Evolutionary conservation across 768 basidiomycete species (phyloP).

Genomic region (Xerocomus spinulosus): DNA sequence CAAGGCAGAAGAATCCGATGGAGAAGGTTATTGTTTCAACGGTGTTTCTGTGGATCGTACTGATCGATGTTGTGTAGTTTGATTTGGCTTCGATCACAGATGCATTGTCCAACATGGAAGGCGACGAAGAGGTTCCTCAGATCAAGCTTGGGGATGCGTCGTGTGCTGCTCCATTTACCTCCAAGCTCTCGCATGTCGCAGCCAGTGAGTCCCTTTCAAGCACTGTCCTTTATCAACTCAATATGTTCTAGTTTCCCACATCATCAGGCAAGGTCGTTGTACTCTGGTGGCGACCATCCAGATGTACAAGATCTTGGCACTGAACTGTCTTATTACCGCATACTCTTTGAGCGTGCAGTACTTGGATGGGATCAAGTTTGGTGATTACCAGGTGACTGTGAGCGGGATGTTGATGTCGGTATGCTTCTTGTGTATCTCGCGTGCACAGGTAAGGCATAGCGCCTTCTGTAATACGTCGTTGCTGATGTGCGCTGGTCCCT

Average conservation of each 20-base stretch:
- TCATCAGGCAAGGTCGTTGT: conserved; percentile 97
- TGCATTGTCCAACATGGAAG: conserved; percentile 88
- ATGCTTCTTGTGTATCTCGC: conserved; percentile 96
- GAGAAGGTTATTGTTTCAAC: conserved; percentile 60
- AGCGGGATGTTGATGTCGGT: conserved; percentile 93
- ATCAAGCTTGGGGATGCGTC: conserved; percentile 99
- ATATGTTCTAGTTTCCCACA: conserved; percentile 73
- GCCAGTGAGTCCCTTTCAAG: conserved; percentile 61
- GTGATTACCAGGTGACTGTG: conserved; percentile 97
- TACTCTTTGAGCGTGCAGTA: conserved; percentile 97
- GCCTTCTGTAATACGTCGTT: not conserved
- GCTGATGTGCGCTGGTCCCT: conserved; percentile 15
- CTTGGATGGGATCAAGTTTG: conserved; percentile 98
- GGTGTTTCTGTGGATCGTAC: not conserved
- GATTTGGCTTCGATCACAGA: conserved; percentile 76
- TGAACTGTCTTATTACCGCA: conserved; percentile 98
- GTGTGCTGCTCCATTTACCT: conserved; percentile 97
- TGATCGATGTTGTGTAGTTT: conserved; percentile 47
- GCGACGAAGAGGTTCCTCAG: conserved; percentile 91
- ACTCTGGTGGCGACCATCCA: conserved; percentile 98
- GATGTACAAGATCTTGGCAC: conserved; percentile 99
- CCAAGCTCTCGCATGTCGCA: conserved; percentile 94
- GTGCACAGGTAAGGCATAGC: conserved; percentile 74
- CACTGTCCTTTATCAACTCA: not conserved
- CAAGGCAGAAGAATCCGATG: conserved; percentile 81